Percentiles rank a stretch among this genome's conserved stretches.
phyloP scores from a whole-genome alignment of 257 asterid genomes.

The Voacanga thouarsii region DNA sequence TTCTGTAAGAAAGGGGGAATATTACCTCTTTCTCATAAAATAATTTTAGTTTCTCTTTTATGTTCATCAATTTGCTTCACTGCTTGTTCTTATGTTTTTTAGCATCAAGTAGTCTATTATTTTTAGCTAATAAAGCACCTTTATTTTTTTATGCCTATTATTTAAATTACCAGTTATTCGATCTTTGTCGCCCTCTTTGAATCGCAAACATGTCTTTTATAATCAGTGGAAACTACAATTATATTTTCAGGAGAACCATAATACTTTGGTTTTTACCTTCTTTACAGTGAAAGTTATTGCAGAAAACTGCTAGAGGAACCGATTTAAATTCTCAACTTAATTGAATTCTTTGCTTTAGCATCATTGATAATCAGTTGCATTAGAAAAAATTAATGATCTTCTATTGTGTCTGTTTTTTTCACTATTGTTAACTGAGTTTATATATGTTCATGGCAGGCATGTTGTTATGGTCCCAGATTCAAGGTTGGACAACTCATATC shows the following conservation, averaged over 20 bases:
- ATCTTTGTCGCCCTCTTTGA: not conserved
- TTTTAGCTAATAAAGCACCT: not conserved
- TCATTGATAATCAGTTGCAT: not conserved
- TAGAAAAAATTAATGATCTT: not conserved
- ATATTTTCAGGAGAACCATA: not conserved
- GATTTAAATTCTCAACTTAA: not conserved
- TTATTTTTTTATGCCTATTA: not conserved
- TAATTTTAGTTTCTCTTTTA: too few relatives aligned
- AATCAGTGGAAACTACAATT: too few relatives aligned
- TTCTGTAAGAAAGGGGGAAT: not conserved
- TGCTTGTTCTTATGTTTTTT: not conserved
- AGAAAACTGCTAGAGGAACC: not conserved
- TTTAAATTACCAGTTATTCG: not conserved
- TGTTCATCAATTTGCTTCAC: not conserved
- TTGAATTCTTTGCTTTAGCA: not conserved
- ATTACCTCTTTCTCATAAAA: not conserved
- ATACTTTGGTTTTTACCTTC: not conserved
- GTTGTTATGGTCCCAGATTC: slow-evolving; percentile 96
- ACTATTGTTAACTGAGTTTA: slow-evolving; percentile 11
- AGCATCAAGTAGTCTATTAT: not conserved
- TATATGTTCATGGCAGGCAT: slow-evolving; percentile 52
- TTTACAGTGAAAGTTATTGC: too few relatives aligned
- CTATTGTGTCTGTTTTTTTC: not conserved
- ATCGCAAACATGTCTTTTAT: too few relatives aligned
- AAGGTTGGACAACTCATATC: slow-evolving; percentile 70